Base-by-base conservation (phyloP, 2,329 filamentous ascomycete genomes). In the Cladosporium sp. region DNA sequence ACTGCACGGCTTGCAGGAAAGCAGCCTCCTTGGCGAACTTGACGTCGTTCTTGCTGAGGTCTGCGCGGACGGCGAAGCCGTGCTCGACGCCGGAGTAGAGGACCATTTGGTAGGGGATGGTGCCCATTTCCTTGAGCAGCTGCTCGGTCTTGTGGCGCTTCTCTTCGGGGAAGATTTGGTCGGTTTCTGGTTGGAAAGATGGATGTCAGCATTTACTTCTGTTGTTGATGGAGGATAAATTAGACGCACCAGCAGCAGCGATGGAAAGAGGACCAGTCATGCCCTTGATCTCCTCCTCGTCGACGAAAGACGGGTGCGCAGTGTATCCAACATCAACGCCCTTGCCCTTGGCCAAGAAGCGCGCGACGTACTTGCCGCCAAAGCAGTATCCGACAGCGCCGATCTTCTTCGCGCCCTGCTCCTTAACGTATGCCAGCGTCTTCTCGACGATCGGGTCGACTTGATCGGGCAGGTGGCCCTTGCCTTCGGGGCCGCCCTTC, bases 11-110 rank as follows among this genome's bases (percentile, higher is more conserved):
- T 82, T 95, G 92, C 69, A 83, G 73, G 75, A 95, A 95, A 5
- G 92, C 91, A 79, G 90, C 87, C 79, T 96, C 91, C 84, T 92
- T 93, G 43, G 90, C 89, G 72, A 85, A 94, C 76, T 85, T 87
- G 73, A 85, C 77, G 54, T 80, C 69, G 75, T 83, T 84, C 68
- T 88, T 83, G 67, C 73, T 83, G 34, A 84, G 66, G 74, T 95
- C 90, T 30, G 82, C 83, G 64, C 91, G 86, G 2, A 93, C 88
- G 10, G 88, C 83, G 72, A 95, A 96, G 0, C 92, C 92, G 76
- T 96, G 92, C 64, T 79, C 78, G 32, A 91, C 87, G 63, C 87
- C 86, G 2, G 86, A 87, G 82, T 86, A 95, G 10, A 96, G 81
- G 76, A 85, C 91, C 76, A 95, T 89, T 79, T 96, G 91, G 79